These are phyloP conservation scores for Dipteronia dyeriana DNA, from an alignment of 345 rosid species.

Conservation along the genomic window DNA sequence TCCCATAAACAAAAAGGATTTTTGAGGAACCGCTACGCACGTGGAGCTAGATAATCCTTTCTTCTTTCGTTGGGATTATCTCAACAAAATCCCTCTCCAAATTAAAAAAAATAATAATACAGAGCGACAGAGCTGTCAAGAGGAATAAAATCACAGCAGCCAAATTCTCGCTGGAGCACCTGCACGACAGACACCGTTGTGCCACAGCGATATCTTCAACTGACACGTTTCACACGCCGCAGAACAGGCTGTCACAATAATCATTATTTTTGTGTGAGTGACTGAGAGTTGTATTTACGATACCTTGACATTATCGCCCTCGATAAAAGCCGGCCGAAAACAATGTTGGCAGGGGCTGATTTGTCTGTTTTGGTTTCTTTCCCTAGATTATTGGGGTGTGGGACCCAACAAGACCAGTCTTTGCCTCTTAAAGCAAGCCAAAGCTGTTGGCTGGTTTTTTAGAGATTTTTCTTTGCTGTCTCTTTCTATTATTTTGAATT, in stretches of 20 bases:
- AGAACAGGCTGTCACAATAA: constrained; percentile 29
- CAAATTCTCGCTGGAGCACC: constrained; percentile 3
- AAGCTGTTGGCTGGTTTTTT: constrained; percentile 26
- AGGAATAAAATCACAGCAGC: constrained; percentile 23
- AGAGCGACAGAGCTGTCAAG: constrained; percentile 25
- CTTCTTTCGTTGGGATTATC: neutral
- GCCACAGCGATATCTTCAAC: neutral
- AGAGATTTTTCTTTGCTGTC: constrained; percentile 19
- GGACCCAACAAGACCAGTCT: constrained; percentile 14
- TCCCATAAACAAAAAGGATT: neutral
- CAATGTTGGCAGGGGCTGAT: neutral
- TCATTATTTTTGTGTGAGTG: neutral
- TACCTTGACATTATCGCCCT: constrained; percentile 14
- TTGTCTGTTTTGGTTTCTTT: neutral
- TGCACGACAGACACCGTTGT: neutral
- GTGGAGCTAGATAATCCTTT: neutral
- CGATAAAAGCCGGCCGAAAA: constrained; percentile 17
- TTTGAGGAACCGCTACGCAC: constrained; percentile 4
- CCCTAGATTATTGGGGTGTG: neutral
- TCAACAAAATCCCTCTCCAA: neutral
- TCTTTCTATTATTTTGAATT: constrained; percentile 5
- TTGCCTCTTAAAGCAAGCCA: constrained; percentile 18
- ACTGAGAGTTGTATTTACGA: neutral
- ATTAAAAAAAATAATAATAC: constrained; percentile 4
- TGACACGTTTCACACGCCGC: constrained; percentile 11